Conservation (phyloP, 768 basidiomycete genomes). For the Lanmaoa pseudosensibilis region DNA sequence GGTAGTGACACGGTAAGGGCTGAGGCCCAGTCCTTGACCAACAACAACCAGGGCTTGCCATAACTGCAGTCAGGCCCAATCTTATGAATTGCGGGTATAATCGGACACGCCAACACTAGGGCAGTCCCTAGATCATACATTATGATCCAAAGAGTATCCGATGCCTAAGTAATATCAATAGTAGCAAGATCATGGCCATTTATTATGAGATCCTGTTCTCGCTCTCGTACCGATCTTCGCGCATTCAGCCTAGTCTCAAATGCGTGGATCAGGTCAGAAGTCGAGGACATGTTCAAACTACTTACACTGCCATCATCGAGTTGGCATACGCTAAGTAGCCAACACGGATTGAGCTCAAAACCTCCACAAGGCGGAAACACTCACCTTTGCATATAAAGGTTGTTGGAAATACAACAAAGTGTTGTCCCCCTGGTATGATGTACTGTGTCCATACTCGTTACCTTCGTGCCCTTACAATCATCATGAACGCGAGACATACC, state of each 20-base stretch:
- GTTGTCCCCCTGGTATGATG: not conserved
- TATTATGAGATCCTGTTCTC: not conserved
- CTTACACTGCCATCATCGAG: slow-evolving; percentile 16
- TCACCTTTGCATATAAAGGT: slow-evolving; percentile 5
- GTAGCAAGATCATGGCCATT: not conserved
- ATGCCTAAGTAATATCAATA: not conserved
- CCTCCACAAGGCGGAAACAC: not conserved
- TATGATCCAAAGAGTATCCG: no score
- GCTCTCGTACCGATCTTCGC: not conserved
- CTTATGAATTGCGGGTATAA: no score
- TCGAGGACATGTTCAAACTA: not conserved
- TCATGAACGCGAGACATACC: not conserved
- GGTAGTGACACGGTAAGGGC: no score
- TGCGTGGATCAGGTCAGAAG: not conserved
- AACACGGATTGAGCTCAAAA: not conserved
- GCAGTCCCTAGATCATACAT: no score
- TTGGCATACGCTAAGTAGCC: slow-evolving; percentile 4
- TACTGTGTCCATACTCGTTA: not conserved
- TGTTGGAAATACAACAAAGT: slow-evolving; percentile 1
- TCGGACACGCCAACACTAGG: no score
- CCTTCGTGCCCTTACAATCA: not conserved
- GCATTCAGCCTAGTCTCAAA: not conserved
- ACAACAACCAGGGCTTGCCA: no score
- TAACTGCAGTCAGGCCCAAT: no score
- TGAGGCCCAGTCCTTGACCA: no score